phyloP scores from a whole-genome alignment of 2,329 filamentous ascomycete species.

The Bipolaris gigantea region DNA sequence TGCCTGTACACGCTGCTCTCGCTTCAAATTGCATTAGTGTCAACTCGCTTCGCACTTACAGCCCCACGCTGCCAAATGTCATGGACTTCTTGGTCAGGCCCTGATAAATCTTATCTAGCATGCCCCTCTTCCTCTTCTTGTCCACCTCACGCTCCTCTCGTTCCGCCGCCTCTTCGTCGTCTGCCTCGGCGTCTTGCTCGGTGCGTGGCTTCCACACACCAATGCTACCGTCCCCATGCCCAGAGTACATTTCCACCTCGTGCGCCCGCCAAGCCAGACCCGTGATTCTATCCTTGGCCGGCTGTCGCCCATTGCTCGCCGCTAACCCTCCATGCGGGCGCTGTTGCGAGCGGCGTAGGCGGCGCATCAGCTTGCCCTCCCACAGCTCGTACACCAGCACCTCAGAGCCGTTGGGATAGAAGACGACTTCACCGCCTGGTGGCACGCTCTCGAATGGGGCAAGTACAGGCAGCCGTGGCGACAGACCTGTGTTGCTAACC shows the following conservation, averaged over 20 bases:
- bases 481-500: constrained; percentile 66
- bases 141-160: constrained; percentile 38
- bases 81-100: constrained; percentile 74
- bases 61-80: constrained; percentile 53
- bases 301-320: constrained; percentile 44
- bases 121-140: constrained; percentile 70
- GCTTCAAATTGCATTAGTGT: background rate
- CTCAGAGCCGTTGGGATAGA: constrained; percentile 76
- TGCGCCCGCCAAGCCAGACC: constrained; percentile 75
- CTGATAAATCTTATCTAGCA: constrained; percentile 76
- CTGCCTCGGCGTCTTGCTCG: constrained; percentile 50
- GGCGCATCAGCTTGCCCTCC: constrained; percentile 71
- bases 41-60: constrained; percentile 3
- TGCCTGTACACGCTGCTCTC: background rate
- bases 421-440: constrained; percentile 65
- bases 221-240: constrained; percentile 82
- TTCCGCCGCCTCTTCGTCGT: constrained; percentile 49
- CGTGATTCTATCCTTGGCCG: constrained; percentile 59
- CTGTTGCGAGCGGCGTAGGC: constrained; percentile 66
- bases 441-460: constrained; percentile 63
- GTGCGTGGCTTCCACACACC: constrained; percentile 72
- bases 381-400: constrained; percentile 80
- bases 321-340: constrained; percentile 14
- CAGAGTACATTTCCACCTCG: constrained; percentile 74
- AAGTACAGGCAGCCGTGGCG: constrained; percentile 49